These are phyloP conservation scores for Hypoxylon perforatum DNA, from an alignment of 495 filamentous ascomycete genomes.

Conservation along the genomic window DNA sequence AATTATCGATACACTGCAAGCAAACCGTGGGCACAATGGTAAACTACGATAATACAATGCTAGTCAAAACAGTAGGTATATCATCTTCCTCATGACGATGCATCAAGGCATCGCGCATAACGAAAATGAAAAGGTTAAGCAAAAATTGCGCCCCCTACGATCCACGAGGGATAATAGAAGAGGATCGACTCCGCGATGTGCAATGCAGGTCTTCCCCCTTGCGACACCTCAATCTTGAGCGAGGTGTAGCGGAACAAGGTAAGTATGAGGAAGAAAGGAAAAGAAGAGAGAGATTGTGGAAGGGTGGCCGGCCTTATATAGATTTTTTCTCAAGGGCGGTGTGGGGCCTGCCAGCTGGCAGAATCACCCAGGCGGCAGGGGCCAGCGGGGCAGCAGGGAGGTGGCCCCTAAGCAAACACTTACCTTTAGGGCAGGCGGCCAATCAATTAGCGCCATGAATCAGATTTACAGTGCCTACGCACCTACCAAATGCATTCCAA, in stretches of 20 bases:
- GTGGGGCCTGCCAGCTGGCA: neutral
- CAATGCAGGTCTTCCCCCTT: slow-evolving; percentile 79
- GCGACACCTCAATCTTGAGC: slow-evolving; percentile 71
- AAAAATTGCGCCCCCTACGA: slow-evolving; percentile 61
- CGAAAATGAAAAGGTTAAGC: slow-evolving; percentile 35
- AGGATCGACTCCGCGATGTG: slow-evolving; percentile 77
- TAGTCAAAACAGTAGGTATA: neutral
- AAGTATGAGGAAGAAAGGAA: slow-evolving; percentile 73
- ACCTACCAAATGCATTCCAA: too few relatives aligned
- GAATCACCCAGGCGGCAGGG: slow-evolving; percentile 3
- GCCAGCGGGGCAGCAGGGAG: neutral
- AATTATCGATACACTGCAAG: neutral
- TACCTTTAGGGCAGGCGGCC: too few relatives aligned
- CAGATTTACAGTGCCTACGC: too few relatives aligned
- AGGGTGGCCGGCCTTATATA: slow-evolving; percentile 22
- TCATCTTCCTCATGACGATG: slow-evolving; percentile 37
- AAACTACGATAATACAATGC: neutral
- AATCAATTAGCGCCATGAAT: too few relatives aligned
- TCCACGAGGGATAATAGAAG: slow-evolving; percentile 76
- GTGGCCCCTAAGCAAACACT: too few relatives aligned
- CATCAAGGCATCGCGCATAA: slow-evolving; percentile 34
- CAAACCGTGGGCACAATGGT: neutral
- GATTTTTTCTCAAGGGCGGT: slow-evolving; percentile 1
- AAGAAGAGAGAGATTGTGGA: slow-evolving; percentile 8
- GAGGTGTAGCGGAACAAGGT: slow-evolving; percentile 73